Evolutionary conservation across 116 monocot genomes (phyloP).

Genomic region (Trichopus zeylanicus): DNA sequence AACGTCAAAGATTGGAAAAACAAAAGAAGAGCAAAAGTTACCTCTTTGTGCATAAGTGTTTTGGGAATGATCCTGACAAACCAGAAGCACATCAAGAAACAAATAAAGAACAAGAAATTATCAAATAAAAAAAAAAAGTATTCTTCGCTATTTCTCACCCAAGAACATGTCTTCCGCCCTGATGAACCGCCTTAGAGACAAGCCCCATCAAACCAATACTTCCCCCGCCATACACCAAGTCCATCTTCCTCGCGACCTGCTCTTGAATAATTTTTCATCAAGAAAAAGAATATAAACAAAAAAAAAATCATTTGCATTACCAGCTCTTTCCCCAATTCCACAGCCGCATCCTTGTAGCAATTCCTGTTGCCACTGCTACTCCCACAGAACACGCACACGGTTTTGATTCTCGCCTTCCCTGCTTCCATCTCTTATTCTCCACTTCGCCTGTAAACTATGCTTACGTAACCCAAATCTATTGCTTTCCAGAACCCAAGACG

Average conservation of each 20-base stretch:
- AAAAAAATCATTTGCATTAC: slow-evolving; percentile 1
- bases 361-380: slow-evolving; percentile 30
- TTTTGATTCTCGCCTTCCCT: slow-evolving; percentile 9
- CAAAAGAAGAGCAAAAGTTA: slow-evolving; percentile 1
- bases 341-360: slow-evolving; percentile 29
- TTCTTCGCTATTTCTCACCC: not conserved
- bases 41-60: slow-evolving; percentile 36
- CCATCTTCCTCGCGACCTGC: not conserved
- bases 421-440: not conserved
- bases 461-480: not conserved
- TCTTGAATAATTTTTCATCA: too few species aligned
- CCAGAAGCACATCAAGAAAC: not conserved
- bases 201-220: slow-evolving; percentile 5
- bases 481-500: not conserved
- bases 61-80: slow-evolving; percentile 31
- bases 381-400: slow-evolving; percentile 19
- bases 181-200: not conserved
- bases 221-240: slow-evolving; percentile 3
- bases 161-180: slow-evolving; percentile 5
- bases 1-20: too few species aligned
- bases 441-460: not conserved
- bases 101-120: slow-evolving; percentile 1
- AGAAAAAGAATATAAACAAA: not conserved
- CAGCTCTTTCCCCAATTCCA: slow-evolving; percentile 28
- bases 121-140: not conserved